Evolutionary conservation across 2,329 filamentous ascomycete genomes (phyloP).

Genomic region (Aureobasidium sp.): DNA sequence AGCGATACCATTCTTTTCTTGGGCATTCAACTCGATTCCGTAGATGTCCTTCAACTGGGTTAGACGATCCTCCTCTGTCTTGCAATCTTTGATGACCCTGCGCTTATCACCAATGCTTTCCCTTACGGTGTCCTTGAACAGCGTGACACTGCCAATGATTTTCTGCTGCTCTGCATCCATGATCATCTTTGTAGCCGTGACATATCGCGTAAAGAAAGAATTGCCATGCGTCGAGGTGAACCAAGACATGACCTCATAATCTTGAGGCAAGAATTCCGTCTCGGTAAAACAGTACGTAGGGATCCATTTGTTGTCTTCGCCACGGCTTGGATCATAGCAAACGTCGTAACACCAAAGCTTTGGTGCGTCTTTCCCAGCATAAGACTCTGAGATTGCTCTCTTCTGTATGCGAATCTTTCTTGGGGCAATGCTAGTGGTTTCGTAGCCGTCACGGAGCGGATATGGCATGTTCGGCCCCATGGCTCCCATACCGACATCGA

Average conservation of each 20-base stretch:
- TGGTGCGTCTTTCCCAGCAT: not conserved
- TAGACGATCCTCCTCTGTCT: slow-evolving; percentile 34
- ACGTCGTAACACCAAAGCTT: slow-evolving; percentile 48
- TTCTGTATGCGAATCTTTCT: not conserved
- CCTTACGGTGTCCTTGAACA: slow-evolving; percentile 39
- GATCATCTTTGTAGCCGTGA: slow-evolving; percentile 34
- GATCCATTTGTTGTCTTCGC: slow-evolving; percentile 31
- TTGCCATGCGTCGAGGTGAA: slow-evolving; percentile 39
- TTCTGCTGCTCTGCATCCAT: slow-evolving; percentile 26
- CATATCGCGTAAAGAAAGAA: slow-evolving; percentile 29
- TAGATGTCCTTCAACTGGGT: slow-evolving; percentile 37
- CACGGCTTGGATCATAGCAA: slow-evolving; percentile 48
- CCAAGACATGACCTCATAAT: slow-evolving; percentile 54
- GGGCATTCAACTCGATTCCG: slow-evolving; percentile 33
- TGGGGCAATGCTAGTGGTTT: not conserved
- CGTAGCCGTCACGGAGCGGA: not conserved
- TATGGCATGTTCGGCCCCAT: slow-evolving; percentile 4
- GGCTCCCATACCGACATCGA: slow-evolving; percentile 16
- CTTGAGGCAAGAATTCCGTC: slow-evolving; percentile 49
- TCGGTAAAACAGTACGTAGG: slow-evolving; percentile 37
- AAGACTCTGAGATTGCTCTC: not conserved
- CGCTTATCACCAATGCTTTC: slow-evolving; percentile 41
- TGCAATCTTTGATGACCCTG: slow-evolving; percentile 34
- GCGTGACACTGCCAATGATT: slow-evolving; percentile 31
- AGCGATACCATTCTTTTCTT: slow-evolving; percentile 21